Evolutionary conservation across 371 early-diverging fungal species (phyloP), one percentile per base, ranked within the genome.

Genomic region (Coemansia linderi): DNA sequence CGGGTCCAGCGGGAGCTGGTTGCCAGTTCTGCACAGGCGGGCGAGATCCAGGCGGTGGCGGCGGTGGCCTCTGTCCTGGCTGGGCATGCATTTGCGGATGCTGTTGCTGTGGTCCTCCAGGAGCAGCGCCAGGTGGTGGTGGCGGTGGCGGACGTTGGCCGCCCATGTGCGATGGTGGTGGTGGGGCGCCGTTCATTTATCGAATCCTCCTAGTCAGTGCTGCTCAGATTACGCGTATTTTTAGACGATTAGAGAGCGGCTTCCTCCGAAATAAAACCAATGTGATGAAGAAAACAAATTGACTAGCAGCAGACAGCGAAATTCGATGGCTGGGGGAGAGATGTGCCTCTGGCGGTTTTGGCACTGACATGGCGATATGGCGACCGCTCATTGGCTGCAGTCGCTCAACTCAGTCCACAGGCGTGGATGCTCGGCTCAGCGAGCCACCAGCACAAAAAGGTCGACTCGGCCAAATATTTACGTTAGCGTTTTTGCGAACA

Each of bases 21-120:
- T 41, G 67, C 72, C 72, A 71, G 41, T 56, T 61, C 44, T 65
- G 70, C 19, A 43, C 36, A 27, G 48, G 57, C 12, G 69, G 70
- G 46, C 60, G 58, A 36, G 73, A 44, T 57, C 70, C 65, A 2
- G 59, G 54, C 10, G 70, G 73, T 3, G 63, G 73, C 0, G 71
- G 62, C 2, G 66, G 73, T 37, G 63, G 62, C 48, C 62, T 63
- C 36, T 67, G 72, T 5, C 72, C 43, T 24, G 67, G 63, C 10
- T 29, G 50, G 24, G 38, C 61, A 15, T 66, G 62, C 71, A 61
- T 58, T 38, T 52, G 68, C n/a, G 48, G 50, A 37, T 48, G 61
- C 2, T 31, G 68, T 15, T 37, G 71, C 52, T 50, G 65, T 15
- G 43, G 46, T 37, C 33, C 52, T 24, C 68, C 68, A 1, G 68